Evolutionary conservation across 148 eudicot species (phyloP), one percentile per base, ranked within the genome.

Genomic region (Euryodendron excelsum): DNA sequence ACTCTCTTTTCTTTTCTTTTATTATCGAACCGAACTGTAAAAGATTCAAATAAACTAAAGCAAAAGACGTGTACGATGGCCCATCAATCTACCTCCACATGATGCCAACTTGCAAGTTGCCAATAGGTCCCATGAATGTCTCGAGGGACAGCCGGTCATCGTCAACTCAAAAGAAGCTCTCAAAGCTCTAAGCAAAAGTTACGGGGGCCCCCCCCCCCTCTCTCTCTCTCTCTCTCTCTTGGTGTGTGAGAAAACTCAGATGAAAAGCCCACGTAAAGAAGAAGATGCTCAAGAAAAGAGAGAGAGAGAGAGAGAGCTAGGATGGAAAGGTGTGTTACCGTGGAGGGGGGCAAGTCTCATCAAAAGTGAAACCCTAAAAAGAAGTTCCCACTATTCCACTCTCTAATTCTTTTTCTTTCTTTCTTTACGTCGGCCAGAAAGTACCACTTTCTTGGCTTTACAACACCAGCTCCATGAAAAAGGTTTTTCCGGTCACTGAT

Each of bases 371-470:
- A 30, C 76, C 80, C 85, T 88, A 77, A 86, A 90, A 90, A 87
- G 90, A 74, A 80, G 86, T 80, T 81, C 87, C 93, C 93, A 88
- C 91, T 84, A 83, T 14, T 11, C 17, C 59, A 17, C 59, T 18
- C 37, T 66, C 21, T 47, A 17, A 30, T 30, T 47, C 14, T 25
- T 47, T 47, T 70, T 13, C 74, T 73, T 75, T 30, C 48, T 15
- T 76, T 56, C 25, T 77, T 74, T 39, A 55, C 9, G 74, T 45
- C 33, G 75, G 79, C 82, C 79, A 28, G 70, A 74, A 66, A 48
- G 53, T 61, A 31, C 78, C 18, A 17, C 55, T 52, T 75, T 60
- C 50, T 45, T 39, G 12, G 23, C 53, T 41, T 23, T 12, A 1
- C 34, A 61, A 31, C 36, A 23, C 59, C 68, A 21, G 1, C 53